These are phyloP conservation scores for Oxyria digyna DNA, from an alignment of 148 eudicot species.

Conservation along the genomic window DNA sequence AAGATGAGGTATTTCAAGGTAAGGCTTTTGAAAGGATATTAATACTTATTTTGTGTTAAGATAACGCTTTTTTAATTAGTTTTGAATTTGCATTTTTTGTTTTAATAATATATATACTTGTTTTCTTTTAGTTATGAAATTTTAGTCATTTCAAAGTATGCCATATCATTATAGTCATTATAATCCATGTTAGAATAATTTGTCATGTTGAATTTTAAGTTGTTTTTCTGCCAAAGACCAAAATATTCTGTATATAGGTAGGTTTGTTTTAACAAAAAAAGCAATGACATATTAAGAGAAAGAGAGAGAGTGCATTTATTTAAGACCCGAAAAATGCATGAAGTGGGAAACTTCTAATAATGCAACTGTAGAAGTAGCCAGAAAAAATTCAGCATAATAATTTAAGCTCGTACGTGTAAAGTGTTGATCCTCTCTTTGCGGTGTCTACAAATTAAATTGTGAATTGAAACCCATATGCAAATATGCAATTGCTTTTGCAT, in stretches of 20 bases:
- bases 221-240: no score
- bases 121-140: no score
- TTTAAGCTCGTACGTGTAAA: background rate
- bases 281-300: background rate
- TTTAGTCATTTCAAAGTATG: no score
- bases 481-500: background rate
- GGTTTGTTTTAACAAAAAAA: background rate
- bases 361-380: conserved; percentile 1
- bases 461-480: conserved; percentile 6
- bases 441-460: background rate
- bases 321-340: background rate
- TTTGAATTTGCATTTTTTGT: no score
- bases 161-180: no score
- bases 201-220: no score
- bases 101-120: no score
- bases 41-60: no score
- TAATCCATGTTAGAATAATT: no score
- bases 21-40: no score
- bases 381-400: conserved; percentile 4
- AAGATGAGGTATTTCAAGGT: no score
- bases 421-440: background rate
- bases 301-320: background rate
- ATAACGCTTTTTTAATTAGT: no score
- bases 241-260: background rate
- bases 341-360: background rate